Base-by-base conservation (phyloP, 352 stramenopile species). In the Globisporangium orthogonon region DNA sequence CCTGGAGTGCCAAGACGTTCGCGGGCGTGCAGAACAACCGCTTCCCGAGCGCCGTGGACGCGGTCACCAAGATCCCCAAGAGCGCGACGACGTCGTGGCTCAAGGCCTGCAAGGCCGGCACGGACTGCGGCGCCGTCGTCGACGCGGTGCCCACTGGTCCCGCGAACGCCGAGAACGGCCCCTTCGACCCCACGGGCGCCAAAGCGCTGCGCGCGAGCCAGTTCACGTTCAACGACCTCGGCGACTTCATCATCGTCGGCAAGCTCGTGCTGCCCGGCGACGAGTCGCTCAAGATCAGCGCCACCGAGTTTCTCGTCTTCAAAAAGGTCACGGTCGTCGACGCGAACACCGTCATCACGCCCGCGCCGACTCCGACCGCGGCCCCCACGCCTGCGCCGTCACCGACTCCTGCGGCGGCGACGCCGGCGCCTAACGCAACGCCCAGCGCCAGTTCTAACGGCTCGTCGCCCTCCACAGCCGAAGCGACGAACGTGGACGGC, bases 31-130 rank as follows among this genome's bases (percentile, higher is more conserved):
- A 50, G 29, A 71, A 60, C 54, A 69, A 69, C 66, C 84, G 84
- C 33, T 92, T 92, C 63, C 78, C 82, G 0, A 79, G 78, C 41
- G 69, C 76, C 7, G 71, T 90, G 57, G 66, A 91, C 64, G n/a
- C 64, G 15, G 50, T 28, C 40, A 76, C 69, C 4, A 60, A 66
- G 18, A 63, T 78, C 7, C 67, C 75, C 0, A 57, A 66, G 13
- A 51, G 60, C 0, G 78, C 87, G n/a, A 55, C 41, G 10, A 50
- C 55, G 15, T 86, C 79, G 23, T 62, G 67, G 40, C 60, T 92
- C 35, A 87, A 70, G 33, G 80, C 70, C 10, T 92, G 82, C 60
- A 85, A 77, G 37, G 56, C 50, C 10, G 74, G 74, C 52, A 90
- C 82, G 33, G 83, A 92, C 69, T 90, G 82, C 55, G 76, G 52